phyloP scores from a whole-genome alignment of 371 early-diverging fungal species.

The Mortierella sp. region DNA sequence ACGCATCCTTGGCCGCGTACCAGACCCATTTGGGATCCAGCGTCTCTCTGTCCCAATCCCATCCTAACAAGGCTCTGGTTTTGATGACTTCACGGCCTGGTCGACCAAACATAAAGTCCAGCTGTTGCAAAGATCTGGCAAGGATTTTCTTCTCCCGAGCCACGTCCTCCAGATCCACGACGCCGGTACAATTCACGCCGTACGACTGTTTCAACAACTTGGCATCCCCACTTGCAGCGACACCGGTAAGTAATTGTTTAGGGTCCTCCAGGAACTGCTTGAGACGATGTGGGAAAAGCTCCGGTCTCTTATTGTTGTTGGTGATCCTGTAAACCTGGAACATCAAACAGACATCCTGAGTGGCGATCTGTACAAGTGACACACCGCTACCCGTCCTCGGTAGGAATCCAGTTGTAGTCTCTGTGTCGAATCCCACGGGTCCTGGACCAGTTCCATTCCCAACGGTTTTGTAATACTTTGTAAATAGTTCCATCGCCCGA shows the following conservation, averaged over 20 bases:
- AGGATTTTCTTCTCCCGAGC: constrained; percentile 9
- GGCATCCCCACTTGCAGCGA: constrained; percentile 24
- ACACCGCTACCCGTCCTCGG: background rate
- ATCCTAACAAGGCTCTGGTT: constrained; percentile 25
- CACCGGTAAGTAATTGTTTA: constrained; percentile 30
- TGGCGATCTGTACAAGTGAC: constrained; percentile 43
- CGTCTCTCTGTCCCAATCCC: constrained; percentile 31
- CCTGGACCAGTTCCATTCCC: constrained; percentile 3
- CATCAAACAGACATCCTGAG: constrained; percentile 40
- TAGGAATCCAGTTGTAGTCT: constrained; percentile 27
- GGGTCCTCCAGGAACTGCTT: constrained; percentile 41
- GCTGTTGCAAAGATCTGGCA: constrained; percentile 19
- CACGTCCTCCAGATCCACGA: constrained; percentile 36
- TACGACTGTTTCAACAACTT: constrained; percentile 11
- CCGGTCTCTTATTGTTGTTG: background rate
- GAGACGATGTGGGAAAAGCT: constrained; percentile 33
- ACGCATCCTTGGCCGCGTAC: constrained; percentile 53
- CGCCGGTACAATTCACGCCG: constrained; percentile 15
- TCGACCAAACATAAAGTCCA: constrained; percentile 38
- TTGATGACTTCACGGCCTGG: constrained; percentile 46
- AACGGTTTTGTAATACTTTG: constrained; percentile 23
- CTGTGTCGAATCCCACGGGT: constrained; percentile 48
- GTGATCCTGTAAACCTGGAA: constrained; percentile 40
- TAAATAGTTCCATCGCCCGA: constrained; percentile 37
- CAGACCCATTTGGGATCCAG: constrained; percentile 30